Evolutionary conservation across 306 rosid species (phyloP).

Genomic region (Inga laurina): DNA sequence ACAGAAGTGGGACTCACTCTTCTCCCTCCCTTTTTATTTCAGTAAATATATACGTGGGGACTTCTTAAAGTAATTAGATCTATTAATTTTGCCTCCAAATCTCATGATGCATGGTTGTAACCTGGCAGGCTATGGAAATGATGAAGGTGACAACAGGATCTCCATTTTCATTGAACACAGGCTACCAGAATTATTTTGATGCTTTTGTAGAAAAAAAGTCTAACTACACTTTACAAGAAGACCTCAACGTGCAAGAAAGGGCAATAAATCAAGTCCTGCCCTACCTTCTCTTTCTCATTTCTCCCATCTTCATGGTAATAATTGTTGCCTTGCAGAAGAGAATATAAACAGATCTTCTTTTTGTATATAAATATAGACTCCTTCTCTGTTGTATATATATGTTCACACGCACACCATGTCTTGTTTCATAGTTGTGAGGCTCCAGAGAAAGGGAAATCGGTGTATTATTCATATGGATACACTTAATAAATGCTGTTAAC

Average conservation of each 20-base stretch:
- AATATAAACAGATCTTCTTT: no score
- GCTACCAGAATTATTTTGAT: conserved; percentile 71
- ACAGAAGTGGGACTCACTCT: background rate
- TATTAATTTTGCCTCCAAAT: background rate
- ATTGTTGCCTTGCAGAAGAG: no score
- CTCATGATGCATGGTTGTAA: background rate
- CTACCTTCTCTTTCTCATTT: no score
- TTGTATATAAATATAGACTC: background rate
- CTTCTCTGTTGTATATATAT: conserved; percentile 12
- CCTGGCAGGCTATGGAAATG: conserved; percentile 93
- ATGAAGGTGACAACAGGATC: conserved; percentile 60
- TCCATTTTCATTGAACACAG: conserved; percentile 54
- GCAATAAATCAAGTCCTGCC: no score
- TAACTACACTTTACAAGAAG: conserved; percentile 40
- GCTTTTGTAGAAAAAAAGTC: conserved; percentile 76
- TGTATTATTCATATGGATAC: background rate
- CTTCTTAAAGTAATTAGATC: background rate
- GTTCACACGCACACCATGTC: background rate
- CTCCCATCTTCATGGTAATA: no score
- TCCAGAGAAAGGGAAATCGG: background rate
- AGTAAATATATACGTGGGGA: background rate
- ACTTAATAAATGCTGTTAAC: background rate
- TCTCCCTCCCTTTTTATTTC: background rate
- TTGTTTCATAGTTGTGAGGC: conserved; percentile 1
- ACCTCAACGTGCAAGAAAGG: conserved; percentile 51